Evolutionary conservation across 768 basidiomycete genomes (phyloP), one percentile per base, ranked within the genome.

Genomic region (Amanita polypyramis): DNA sequence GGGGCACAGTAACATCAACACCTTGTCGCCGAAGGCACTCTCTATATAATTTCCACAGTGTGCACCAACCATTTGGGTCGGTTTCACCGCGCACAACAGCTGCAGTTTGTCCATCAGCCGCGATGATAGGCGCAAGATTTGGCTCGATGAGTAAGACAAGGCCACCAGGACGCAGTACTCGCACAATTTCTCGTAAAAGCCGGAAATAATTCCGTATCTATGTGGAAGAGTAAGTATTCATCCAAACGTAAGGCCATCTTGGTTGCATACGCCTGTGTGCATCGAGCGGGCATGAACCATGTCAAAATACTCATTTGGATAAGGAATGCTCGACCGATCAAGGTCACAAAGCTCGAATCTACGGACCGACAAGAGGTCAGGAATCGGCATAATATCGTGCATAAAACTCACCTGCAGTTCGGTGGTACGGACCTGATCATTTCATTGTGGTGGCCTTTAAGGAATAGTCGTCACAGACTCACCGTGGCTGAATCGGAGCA

Each of bases 291-390:
- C 81, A 57, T 85, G 83, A 38, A 85, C 71, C 54, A 85, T 65
- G 59, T 85, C 79, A 54, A 84, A 85, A 39, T 78, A 68, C 29
- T 64, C 68, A 57, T 74, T 73, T 17, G 76, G 76, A 58, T 83
- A 85, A 11, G 83, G 83, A 32, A 85, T 65, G 46, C 65, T 73
- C 56, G 63, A 64, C 51, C 75, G 68, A 60, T 82, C 77, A 50
- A 85, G 65, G 59, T 85, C 79, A 61, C 79, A 85, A 11, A 85
- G 69, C 55, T 85, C 84, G 57, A 83, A 85, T 25, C 83, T 85
- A 29, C 44, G 46, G 49, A 10, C 53, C 34, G 15, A 49, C 43
- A 19, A 35, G 42, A 42, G 47, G 38, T 11, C 17, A 15, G 32
- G 29, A 51, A 35, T 36, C 30, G 25, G 6, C n/a, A 38, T 43